These are phyloP conservation scores for Phytopythium sindhum DNA, from an alignment of 352 stramenopile species.

Conservation along the genomic window DNA sequence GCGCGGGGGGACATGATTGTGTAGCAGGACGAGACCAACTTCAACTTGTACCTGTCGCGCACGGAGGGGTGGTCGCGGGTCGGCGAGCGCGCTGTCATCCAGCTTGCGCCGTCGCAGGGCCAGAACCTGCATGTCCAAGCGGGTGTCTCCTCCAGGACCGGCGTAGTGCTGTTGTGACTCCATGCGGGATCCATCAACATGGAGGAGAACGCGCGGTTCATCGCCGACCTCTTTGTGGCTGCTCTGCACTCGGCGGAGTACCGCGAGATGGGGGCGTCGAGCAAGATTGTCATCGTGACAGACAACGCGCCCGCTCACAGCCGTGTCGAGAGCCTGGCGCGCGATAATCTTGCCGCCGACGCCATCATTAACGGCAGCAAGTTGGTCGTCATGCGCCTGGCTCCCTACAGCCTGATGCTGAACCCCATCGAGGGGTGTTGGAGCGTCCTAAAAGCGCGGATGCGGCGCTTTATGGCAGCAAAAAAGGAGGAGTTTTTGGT, in stretches of 20 bases:
- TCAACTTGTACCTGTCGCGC: conserved; percentile 24
- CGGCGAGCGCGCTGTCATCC: conserved; percentile 7
- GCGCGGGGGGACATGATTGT: conserved; percentile 19
- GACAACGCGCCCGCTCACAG: too few relatives aligned
- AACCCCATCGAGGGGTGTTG: conserved; percentile 22
- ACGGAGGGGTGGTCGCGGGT: conserved; percentile 9
- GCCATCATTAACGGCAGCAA: conserved; percentile 12
- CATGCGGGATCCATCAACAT: conserved; percentile 18
- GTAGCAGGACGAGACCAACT: conserved; percentile 20
- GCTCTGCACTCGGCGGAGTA: conserved; percentile 12
- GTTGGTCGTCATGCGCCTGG: conserved; percentile 9
- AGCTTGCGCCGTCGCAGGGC: conserved; percentile 12
- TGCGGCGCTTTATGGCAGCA: conserved; percentile 5
- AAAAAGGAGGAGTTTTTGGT: conserved; percentile 14
- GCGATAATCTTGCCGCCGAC: conserved; percentile 8
- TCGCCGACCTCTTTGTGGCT: conserved; percentile 19
- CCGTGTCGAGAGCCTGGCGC: conserved; percentile 5
- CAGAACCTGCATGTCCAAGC: conserved; percentile 13
- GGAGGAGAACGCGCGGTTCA: conserved; percentile 16
- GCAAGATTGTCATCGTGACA: conserved; percentile 18
- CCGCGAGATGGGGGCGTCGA: conserved; percentile 1
- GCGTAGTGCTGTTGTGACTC: conserved; percentile 12
- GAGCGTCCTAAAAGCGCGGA: conserved; percentile 15
- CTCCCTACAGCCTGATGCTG: conserved; percentile 18
- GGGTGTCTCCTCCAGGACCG: conserved; percentile 7